These are phyloP conservation scores for Ceratocystiopsis sp. DNA, from an alignment of 2,329 filamentous ascomycete species.

Conservation along the genomic window DNA sequence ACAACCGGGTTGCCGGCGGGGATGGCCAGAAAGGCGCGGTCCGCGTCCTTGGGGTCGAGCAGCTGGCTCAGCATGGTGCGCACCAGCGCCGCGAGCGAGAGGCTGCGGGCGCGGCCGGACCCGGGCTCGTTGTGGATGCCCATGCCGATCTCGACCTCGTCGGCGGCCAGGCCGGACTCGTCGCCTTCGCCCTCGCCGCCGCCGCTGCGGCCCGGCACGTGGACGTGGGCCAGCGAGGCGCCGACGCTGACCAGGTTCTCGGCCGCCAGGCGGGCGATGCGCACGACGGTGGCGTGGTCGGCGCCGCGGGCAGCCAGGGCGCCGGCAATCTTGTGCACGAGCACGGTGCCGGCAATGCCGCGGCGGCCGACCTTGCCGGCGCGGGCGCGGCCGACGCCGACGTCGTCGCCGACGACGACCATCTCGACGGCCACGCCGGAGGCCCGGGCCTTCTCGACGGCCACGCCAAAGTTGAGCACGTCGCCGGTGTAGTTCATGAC, in stretches of 20 bases:
- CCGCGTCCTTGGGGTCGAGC: slow-evolving; percentile 46
- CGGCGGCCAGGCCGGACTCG: slow-evolving; percentile 36
- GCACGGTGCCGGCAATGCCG: slow-evolving; percentile 78
- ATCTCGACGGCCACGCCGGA: slow-evolving; percentile 66
- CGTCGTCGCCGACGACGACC: slow-evolving; percentile 84
- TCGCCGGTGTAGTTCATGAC: slow-evolving; percentile 93
- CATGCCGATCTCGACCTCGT: slow-evolving; percentile 53
- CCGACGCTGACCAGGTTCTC: slow-evolving; percentile 73
- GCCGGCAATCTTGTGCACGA: slow-evolving; percentile 82
- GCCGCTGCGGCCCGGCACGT: slow-evolving; percentile 61
- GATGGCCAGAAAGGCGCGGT: slow-evolving; percentile 52
- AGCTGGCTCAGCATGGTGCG: slow-evolving; percentile 53
- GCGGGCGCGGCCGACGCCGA: slow-evolving; percentile 64
- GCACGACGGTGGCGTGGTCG: slow-evolving; percentile 51
- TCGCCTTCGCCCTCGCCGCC: slow-evolving; percentile 26
- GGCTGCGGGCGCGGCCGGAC: slow-evolving; percentile 30
- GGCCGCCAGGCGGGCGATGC: slow-evolving; percentile 53
- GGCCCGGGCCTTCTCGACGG: slow-evolving; percentile 77
- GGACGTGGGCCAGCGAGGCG: slow-evolving; percentile 76
- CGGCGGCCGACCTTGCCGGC: slow-evolving; percentile 84
- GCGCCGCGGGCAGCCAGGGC: slow-evolving; percentile 60
- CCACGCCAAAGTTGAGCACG: slow-evolving; percentile 85
- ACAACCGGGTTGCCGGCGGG: slow-evolving; percentile 48
- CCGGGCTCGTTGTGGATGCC: slow-evolving; percentile 60
- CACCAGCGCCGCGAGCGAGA: slow-evolving; percentile 37